Evolutionary conservation across 345 rosid species (phyloP).

Genomic region (Turritis glabra): DNA sequence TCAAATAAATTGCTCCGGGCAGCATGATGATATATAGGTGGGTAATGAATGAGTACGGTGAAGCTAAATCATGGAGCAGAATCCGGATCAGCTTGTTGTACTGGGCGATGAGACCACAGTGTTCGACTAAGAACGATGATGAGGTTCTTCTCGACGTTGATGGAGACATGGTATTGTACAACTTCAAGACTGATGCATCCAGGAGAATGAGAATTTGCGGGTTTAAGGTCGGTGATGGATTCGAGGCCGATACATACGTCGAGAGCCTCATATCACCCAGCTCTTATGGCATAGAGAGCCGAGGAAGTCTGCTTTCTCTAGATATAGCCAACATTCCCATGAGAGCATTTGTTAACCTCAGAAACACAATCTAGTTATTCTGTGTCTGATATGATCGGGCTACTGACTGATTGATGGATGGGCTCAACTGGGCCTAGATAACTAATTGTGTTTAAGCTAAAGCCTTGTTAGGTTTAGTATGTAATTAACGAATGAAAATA

Average conservation of each 20-base stretch:
- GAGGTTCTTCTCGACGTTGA: slow-evolving; percentile 44
- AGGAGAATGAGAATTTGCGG: slow-evolving; percentile 35
- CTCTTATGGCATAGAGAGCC: slow-evolving; percentile 10
- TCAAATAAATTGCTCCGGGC: slow-evolving; percentile 32
- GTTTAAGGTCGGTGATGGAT: slow-evolving; percentile 33
- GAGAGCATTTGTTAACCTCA: background rate
- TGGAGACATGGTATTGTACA: slow-evolving; percentile 46
- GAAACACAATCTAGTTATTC: background rate
- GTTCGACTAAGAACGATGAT: slow-evolving; percentile 34
- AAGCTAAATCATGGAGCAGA: slow-evolving; percentile 40
- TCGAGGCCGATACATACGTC: slow-evolving; percentile 47
- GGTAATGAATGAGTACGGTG: slow-evolving; percentile 46
- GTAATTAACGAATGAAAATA: background rate
- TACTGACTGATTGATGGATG: too few species aligned
- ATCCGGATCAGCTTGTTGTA: slow-evolving; percentile 34
- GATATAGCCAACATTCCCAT: background rate
- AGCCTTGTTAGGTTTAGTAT: background rate
- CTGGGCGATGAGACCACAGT: slow-evolving; percentile 44
- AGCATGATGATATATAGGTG: slow-evolving; percentile 46
- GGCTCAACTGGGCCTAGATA: too few species aligned
- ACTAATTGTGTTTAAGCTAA: background rate
- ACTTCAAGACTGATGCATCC: slow-evolving; percentile 29
- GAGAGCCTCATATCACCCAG: slow-evolving; percentile 51
- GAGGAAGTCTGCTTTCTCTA: background rate
- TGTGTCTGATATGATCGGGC: too few species aligned